phyloP scores from a whole-genome alignment of 768 basidiomycete genomes.

The Lactarius psammicola region DNA sequence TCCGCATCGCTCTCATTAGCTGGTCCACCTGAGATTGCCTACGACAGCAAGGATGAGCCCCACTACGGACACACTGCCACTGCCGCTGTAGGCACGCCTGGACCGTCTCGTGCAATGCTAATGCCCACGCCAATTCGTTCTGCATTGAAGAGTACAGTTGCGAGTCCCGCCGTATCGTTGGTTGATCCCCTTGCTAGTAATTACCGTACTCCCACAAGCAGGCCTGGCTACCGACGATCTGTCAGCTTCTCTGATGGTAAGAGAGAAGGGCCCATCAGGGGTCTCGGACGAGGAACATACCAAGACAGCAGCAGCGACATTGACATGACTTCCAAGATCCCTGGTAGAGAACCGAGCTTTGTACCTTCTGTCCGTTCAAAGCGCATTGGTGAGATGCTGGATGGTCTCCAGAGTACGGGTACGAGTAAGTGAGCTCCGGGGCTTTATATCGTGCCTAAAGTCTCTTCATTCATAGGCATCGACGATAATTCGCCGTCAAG shows the following conservation, averaged over 20 bases:
- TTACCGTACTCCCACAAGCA: conserved; percentile 55
- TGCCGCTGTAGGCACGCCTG: conserved; percentile 16
- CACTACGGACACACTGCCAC: conserved; percentile 23
- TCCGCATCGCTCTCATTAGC: conserved; percentile 29
- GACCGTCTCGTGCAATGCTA: conserved; percentile 23
- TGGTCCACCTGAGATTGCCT: conserved; percentile 5
- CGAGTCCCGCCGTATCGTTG: conserved; percentile 57
- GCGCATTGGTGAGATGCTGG: conserved; percentile 78
- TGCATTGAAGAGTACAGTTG: conserved; percentile 44
- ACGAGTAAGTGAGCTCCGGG: conserved; percentile 32
- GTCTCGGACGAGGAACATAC: conserved; percentile 45
- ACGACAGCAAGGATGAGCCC: conserved; percentile 25
- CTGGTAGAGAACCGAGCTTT: conserved; percentile 32
- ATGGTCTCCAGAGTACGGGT: conserved; percentile 70
- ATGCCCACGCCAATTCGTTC: conserved; percentile 41
- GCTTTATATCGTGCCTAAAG: conserved; percentile 1
- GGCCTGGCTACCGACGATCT: conserved; percentile 61
- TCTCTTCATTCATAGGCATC: conserved; percentile 28
- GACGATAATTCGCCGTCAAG: conserved; percentile 58
- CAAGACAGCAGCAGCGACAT: conserved; percentile 40
- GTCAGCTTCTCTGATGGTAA: conserved; percentile 98
- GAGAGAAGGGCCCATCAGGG: conserved; percentile 82
- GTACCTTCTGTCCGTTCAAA: conserved; percentile 69
- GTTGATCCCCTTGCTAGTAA: conserved; percentile 50
- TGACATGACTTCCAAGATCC: conserved; percentile 27